phyloP scores from a whole-genome alignment of 1,139 yeast genomes.

The Neolecta irregularis region DNA sequence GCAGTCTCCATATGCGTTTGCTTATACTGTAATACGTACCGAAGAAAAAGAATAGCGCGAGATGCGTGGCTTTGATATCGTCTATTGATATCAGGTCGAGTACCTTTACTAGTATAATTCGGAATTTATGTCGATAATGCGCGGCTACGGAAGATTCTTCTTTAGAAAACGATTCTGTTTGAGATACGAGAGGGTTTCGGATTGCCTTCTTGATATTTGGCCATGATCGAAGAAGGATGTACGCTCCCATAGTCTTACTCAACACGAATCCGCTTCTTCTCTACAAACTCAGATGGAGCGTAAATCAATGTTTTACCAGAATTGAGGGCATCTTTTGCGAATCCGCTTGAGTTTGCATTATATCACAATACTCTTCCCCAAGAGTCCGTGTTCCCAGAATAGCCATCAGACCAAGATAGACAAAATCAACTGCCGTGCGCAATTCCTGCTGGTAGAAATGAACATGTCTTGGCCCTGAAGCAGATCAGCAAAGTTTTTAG shows the following conservation, averaged over 20 bases:
- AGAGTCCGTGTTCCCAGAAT: constrained; percentile 61
- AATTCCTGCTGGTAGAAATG: too few species aligned
- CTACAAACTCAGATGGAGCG: too few species aligned
- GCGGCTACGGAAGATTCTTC: too few species aligned
- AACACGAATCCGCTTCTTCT: constrained; percentile 23
- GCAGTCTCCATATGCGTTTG: constrained; percentile 60
- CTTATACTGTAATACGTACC: constrained; percentile 70
- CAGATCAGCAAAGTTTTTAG: too few species aligned
- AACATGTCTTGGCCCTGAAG: too few species aligned
- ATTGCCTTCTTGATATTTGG: constrained; percentile 10
- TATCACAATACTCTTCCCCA: constrained; percentile 89
- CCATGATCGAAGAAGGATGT: constrained; percentile 10
- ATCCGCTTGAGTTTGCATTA: constrained; percentile 46
- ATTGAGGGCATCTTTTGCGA: constrained; percentile 45
- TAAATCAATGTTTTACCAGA: too few species aligned
- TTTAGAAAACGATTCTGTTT: too few species aligned
- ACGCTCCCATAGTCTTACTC: constrained; percentile 16
- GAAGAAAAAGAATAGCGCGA: constrained; percentile 64
- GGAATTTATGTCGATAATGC: too few species aligned
- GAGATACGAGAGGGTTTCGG: too few species aligned
- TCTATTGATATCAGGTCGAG: too few species aligned
- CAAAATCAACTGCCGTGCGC: constrained; percentile 38
- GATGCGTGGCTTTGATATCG: constrained; percentile 35
- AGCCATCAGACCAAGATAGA: constrained; percentile 60
- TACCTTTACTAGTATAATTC: too few species aligned